Evolutionary conservation across 352 stramenopile genomes (phyloP), one percentile per base, ranked within the genome.

Genomic region (Phytophthora ohioensis): DNA sequence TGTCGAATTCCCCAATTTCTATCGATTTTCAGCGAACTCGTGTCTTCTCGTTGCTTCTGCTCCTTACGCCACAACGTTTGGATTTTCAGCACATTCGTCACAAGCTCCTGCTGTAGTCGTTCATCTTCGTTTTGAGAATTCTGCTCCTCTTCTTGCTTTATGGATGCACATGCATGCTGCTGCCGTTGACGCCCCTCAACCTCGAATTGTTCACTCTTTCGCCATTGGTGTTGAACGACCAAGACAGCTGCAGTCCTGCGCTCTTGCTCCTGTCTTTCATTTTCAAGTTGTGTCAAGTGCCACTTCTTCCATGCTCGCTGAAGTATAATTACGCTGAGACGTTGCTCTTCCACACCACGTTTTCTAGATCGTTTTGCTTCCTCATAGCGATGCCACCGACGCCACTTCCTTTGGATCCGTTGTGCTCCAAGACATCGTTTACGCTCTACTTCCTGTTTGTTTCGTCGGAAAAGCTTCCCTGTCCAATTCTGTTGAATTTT

Each of bases 21-120:
- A 30, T 69, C 67, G 8, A 75, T 75, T 21, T 39, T 72, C 31
- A 75, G 27, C 11, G 61, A 75, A 15, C 39, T 75, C 15, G 71
- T 30, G 31, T 62, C 4, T 13, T 35, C 21, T 8, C 15, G 42
- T 8, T 51, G 13, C n/a, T 63, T 13, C 7, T 52, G 61, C 17
- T 64, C 43, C 4, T 64, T 65, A 11, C 65, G 49, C 65, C 65
- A 73, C 54, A 63, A 64, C 5, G 10, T 27, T 59, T 68, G 57
- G 21, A 73, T 60, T 56, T 68, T 73, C 2, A 68, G 3, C 4
- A n/a, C 65, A 60, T 47, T 65, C 6, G 39, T 12, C 2, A 30
- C 36, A n/a, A 61, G 48, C 11, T 53, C 31, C 27, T 68, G 62
- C 5, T 59, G 49, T 3, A 64, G 21, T 41, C 15, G n/a, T 46